Evolutionary conservation across 805 yeast genomes (phyloP), one percentile per base, ranked within the genome.

Genomic region (Candida endomychidarum): DNA sequence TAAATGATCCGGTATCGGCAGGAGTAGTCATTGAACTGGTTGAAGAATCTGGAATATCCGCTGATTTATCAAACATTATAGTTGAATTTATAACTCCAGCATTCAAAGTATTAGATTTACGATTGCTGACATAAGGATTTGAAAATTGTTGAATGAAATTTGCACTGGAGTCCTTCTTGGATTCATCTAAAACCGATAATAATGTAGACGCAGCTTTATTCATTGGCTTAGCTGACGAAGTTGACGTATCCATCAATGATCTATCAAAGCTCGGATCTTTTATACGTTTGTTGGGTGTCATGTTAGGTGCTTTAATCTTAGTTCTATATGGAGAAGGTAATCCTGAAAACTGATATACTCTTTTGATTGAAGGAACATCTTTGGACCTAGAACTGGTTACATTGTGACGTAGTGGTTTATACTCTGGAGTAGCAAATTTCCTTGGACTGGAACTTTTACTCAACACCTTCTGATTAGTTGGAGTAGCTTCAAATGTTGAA

Each of bases 261-360:
- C 12, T 19, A 21, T 26, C 26, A 11, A 28, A 22, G n/a, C 22
- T 28, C 7, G 30, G 32, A 8, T 26, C 26, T 29, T 24, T 42
- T 12, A 31, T 12, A 25, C 41, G 33, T 15, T 40, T 45, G 12
- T 37, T 37, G 14, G 50, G 35, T 12, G 46, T 42, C 31, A 40
- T 39, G 3, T 28, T 32, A 17, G 56, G 52, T 65, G 73, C 18
- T 53, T 58, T 43, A 60, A 47, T 68, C 44, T 69, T 58, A 2
- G 74, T 68, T 43, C 63, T 51, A 48, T 67, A 69, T 2, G 74
- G 74, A 3, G 73, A 66, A 4, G 74, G 74, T 23, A 70, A 51
- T 1, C 74, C 75, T 1, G 72, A 63, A 40, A 70, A 70, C 38
- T 67, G 74, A 48, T 68, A 68, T 8, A 70, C 74, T 43, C 75